A percentile compares a stretch with the other conserved stretches of the same genome.
These are phyloP conservation scores for Scortechinia acanthostroma DNA, from an alignment of 2,329 filamentous ascomycete species.

Conservation along the genomic window DNA sequence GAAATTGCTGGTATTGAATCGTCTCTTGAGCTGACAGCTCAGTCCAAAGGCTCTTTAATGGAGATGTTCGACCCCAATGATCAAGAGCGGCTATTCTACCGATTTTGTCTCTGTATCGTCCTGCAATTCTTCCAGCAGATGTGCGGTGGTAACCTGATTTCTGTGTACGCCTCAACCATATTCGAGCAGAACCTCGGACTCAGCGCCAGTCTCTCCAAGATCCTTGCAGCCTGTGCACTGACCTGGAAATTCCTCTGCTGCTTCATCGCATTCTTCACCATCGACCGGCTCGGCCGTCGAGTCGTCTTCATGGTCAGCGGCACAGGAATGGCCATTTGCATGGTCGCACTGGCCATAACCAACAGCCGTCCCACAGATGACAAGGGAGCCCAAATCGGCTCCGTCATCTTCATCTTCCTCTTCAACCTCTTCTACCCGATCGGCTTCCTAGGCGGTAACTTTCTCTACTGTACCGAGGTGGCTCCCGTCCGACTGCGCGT, in stretches of 20 bases:
- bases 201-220: conserved; percentile 22
- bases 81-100: conserved; percentile 38
- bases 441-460: conserved; percentile 50
- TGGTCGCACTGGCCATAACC: conserved; percentile 41
- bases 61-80: conserved; percentile 36
- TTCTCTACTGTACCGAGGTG: conserved; percentile 51
- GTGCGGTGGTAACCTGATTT: conserved; percentile 36
- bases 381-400: conserved; percentile 36
- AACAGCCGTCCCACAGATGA: conserved; percentile 37
- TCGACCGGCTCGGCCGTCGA: conserved; percentile 39
- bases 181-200: conserved; percentile 31
- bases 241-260: conserved; percentile 48
- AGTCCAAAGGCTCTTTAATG: conserved; percentile 22
- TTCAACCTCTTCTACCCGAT: conserved; percentile 55
- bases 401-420: conserved; percentile 47
- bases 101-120: conserved; percentile 38
- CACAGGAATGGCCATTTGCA: conserved; percentile 42
- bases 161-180: conserved; percentile 32
- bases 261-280: conserved; percentile 37
- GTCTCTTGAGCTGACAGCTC: conserved; percentile 32
- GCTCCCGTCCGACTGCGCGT: conserved; percentile 41
- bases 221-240: conserved; percentile 36
- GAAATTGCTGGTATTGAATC: conserved; percentile 38
- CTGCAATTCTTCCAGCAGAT: conserved; percentile 38
- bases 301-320: conserved; percentile 42